Base-by-base conservation (phyloP, 495 filamentous ascomycete species). In the Trichoderma gamsii region DNA sequence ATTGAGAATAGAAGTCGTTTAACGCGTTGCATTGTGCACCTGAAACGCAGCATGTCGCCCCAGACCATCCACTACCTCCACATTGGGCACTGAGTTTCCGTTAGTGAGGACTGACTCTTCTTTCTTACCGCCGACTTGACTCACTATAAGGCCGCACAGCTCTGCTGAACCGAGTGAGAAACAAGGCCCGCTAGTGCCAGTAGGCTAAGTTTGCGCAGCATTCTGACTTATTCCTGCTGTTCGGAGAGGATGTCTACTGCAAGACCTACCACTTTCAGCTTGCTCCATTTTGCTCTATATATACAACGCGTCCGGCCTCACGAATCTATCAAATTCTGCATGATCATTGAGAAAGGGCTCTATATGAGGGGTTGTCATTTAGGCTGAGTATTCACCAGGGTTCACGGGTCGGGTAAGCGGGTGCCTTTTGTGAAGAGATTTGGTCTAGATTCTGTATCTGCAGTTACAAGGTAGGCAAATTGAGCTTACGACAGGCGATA, bases 31-130 rank as follows among this genome's bases (percentile, higher is more conserved):
- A 61, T 12, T 27, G 23, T 13, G 27, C 23, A 12, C 56, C 56
- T 35, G 56, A 18, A 61, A 61, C 56, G 13, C 56, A 61, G 16
- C 56, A 61, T 13, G 56, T 61, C 4, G 56, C 12, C 16, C 56
- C 25, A 23, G 56, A 29, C 56, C 56, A 61, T 13, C 56, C 56
- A 16, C 11, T 61, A 18, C 56, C 56, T 61, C 56, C 56, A 61
- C 56, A 61, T 32, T 61, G 56, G 23, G 8, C 56, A 32, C 56
- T 61, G 29, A 3, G 11, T 13, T 7, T 12, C 0, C 23, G 25
- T 61, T 61, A 61, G 25, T 25, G 35, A 11, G 8, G 3, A 52
- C 21, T 6, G 18, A 35, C 23, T 29, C 16, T 13, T 29, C 18
- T 29, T 32, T 29, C 23, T 38, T 38, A 8, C 11, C n/a, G 23